Conservation (phyloP, 2,329 filamentous ascomycete genomes). For the Nigrospora sphaerica region DNA sequence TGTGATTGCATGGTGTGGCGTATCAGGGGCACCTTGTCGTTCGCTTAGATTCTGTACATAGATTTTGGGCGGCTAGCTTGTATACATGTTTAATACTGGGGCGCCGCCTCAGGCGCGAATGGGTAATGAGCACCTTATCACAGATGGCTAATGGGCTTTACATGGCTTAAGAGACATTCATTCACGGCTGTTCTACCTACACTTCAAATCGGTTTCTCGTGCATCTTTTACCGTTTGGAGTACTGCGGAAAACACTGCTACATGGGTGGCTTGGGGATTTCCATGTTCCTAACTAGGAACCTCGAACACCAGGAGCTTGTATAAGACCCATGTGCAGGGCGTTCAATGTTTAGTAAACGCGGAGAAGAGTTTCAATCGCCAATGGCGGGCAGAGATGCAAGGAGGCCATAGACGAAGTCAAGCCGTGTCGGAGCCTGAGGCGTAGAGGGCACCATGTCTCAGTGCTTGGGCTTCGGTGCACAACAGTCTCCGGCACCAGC, state of each 20-base stretch:
- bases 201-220: not conserved
- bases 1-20: not conserved
- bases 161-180: slow-evolving; percentile 1
- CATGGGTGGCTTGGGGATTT: not conserved
- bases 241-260: not conserved
- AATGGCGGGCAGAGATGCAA: not conserved
- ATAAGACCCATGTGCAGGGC: not conserved
- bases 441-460: not conserved
- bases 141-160: no score
- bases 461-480: slow-evolving; percentile 29
- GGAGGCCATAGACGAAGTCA: no score
- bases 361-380: not conserved
- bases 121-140: not conserved
- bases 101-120: slow-evolving; percentile 9
- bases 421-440: no score
- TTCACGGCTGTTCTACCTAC: not conserved
- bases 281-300: no score
- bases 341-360: not conserved
- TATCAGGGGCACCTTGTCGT: slow-evolving; percentile 2
- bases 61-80: slow-evolving; percentile 9
- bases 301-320: no score
- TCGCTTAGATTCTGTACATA: slow-evolving; percentile 15
- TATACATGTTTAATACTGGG: slow-evolving; percentile 7
- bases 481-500: slow-evolving; percentile 47
- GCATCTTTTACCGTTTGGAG: not conserved